A percentile compares a stretch with the other conserved stretches of the same genome.
These are phyloP conservation scores for Bacidia rubella DNA, from an alignment of 495 filamentous ascomycete genomes.

Conservation along the genomic window DNA sequence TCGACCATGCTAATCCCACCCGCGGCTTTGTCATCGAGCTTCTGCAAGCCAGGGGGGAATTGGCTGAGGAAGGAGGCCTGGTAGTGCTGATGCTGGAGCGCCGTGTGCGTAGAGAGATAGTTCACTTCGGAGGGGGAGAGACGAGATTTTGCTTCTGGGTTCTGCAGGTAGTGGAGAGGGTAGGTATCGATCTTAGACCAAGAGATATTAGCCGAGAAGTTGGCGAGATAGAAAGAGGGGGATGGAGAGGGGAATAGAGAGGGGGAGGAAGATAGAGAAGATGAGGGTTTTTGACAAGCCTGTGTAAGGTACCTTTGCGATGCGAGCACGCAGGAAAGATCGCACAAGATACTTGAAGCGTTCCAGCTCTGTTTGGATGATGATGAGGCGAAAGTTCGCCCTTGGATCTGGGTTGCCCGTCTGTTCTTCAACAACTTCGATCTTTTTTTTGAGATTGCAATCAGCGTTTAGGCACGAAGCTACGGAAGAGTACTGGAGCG, in stretches of 20 bases:
- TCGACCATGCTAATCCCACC: constrained; percentile 90
- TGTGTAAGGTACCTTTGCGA: constrained; percentile 61
- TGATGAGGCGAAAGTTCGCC: constrained; percentile 81
- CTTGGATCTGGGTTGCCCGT: constrained; percentile 65
- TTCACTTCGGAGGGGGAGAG: constrained; percentile 61
- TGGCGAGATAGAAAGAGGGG: constrained; percentile 19
- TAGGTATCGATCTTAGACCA: constrained; percentile 52
- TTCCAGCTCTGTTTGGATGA: constrained; percentile 93
- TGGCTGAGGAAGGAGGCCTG: constrained; percentile 61
- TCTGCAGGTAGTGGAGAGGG: constrained; percentile 44
- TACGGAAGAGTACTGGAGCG: neutral
- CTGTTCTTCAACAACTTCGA: constrained; percentile 31
- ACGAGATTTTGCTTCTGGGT: constrained; percentile 19
- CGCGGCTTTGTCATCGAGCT: constrained; percentile 68
- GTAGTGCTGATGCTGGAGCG: constrained; percentile 70
- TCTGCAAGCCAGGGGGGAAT: constrained; percentile 63
- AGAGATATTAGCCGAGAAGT: constrained; percentile 26
- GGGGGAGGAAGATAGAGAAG: neutral
- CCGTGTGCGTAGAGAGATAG: constrained; percentile 72
- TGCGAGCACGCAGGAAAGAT: constrained; percentile 67
- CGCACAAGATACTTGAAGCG: constrained; percentile 82
- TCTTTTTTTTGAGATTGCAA: constrained; percentile 41
- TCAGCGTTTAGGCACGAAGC: neutral
- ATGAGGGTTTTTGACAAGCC: too few relatives aligned
- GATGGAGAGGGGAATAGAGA: too few relatives aligned